Evolutionary conservation across 768 basidiomycete genomes (phyloP).

Genomic region (Tephrocybe sp.): DNA sequence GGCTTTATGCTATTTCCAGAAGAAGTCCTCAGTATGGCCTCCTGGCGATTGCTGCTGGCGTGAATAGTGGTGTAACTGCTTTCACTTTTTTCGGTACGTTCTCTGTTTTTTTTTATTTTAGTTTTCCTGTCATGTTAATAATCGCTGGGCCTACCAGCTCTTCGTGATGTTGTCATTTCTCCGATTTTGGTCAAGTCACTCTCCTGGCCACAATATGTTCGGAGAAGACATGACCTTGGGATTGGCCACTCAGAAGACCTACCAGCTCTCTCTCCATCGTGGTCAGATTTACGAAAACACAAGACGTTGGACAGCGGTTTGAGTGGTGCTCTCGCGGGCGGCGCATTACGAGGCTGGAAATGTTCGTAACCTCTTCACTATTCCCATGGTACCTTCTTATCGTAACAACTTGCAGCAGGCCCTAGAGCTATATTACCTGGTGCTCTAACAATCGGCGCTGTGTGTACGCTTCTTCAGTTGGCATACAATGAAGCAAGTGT

Average conservation of each 20-base stretch:
- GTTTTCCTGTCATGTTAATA: constrained; percentile 2
- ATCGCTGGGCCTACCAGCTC: no score
- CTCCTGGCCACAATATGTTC: constrained; percentile 49
- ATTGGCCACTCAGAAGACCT: constrained; percentile 15
- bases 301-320: constrained; percentile 70
- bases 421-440: constrained; percentile 56
- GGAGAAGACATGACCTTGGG: constrained; percentile 34
- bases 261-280: no score
- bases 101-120: not conserved
- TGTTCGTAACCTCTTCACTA: constrained; percentile 41
- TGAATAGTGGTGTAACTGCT: constrained; percentile 74
- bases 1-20: constrained; percentile 43
- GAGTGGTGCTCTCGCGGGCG: constrained; percentile 72
- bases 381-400: not conserved
- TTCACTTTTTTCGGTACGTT: constrained; percentile 77
- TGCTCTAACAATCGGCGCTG: constrained; percentile 54
- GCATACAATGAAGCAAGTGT: constrained; percentile 70
- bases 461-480: constrained; percentile 65
- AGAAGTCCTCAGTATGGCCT: constrained; percentile 46
- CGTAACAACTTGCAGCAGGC: constrained; percentile 51
- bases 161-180: constrained; percentile 75
- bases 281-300: constrained; percentile 55
- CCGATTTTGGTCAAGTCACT: constrained; percentile 53
- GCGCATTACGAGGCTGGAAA: constrained; percentile 51
- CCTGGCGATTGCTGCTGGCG: constrained; percentile 57